Base-by-base conservation (phyloP, 1,284 basidiomycete genomes). In the Sanghuangporus sanghuang region DNA sequence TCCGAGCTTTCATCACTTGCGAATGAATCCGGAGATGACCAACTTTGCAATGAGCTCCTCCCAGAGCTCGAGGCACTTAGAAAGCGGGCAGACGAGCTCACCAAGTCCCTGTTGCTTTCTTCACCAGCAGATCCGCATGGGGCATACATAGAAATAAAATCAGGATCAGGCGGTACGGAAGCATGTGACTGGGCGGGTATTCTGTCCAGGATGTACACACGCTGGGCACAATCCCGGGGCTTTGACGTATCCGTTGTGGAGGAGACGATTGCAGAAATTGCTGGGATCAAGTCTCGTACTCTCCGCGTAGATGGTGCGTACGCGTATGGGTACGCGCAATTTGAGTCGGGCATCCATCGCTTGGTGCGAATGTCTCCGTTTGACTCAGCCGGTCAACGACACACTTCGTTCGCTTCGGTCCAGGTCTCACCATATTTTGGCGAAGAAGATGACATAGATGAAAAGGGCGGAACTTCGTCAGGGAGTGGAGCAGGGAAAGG, bases 351-450 rank as follows among this genome's bases (percentile, higher is more conserved):
- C 0, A 84, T 86, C 6, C 85, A 87, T 72, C 74, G 85, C 1
- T 81, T 87, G 0, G 85, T 86, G 72, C 71, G 85, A n/a, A 79
- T 86, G 2, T 85, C 85, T 0, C 74, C 75, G 1, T 85, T 83
- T 2, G 83, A 85, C 65, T 78, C 75, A n/a, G 72, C 78, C 40
- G 84, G 83, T 2, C 74, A 84, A 61, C 76, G 84, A 2, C 85
- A 87, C 67, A 84, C 82, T 0, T 82, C 79, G 59, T 85, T 84
- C 0, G 80, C 83, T 14, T 78, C 81, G 0, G 78, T 85, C 12
- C 76, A 82, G 23, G 82, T 83, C 64, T 71, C 77, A 44, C 50
- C 54, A 39, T 80, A n/a, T 70, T 81, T 27, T 80, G 81, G 0
- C 72, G 80, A n/a, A 77, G 61, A 57, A 21, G 61, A 62, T 2